Percentiles rank a stretch among this genome's conserved stretches.
phyloP scores from a whole-genome alignment of 345 rosid genomes.

The Psidium friedrichsthalianum region DNA sequence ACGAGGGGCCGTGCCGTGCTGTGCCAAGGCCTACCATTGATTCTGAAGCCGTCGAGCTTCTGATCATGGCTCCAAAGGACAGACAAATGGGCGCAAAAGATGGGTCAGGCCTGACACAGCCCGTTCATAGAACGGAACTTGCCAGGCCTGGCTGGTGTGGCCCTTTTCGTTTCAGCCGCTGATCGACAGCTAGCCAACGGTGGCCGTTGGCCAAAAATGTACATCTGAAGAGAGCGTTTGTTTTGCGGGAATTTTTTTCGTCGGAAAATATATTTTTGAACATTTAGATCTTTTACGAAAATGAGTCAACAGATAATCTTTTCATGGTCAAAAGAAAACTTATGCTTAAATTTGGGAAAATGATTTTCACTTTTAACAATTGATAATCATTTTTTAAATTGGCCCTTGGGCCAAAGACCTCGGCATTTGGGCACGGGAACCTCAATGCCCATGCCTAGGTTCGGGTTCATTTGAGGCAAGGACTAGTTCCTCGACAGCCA shows the following conservation, averaged over 20 bases:
- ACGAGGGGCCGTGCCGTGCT: neutral
- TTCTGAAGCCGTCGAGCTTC: neutral
- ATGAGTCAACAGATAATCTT: neutral
- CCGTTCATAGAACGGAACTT: neutral
- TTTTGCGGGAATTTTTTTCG: neutral
- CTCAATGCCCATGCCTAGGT: neutral
- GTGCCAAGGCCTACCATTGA: neutral
- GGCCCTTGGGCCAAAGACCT: neutral
- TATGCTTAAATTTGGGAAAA: neutral
- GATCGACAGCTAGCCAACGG: no score
- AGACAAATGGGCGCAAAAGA: neutral
- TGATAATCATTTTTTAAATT: neutral
- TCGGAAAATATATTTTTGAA: neutral
- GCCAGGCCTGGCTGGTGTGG: neutral
- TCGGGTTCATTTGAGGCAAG: no score
- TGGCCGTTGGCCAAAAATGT: no score
- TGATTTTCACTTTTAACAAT: neutral
- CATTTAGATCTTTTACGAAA: neutral
- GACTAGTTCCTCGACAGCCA: no score
- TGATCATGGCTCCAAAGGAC: neutral
- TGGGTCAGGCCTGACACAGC: neutral
- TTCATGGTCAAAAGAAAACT: neutral
- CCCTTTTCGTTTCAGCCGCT: neutral
- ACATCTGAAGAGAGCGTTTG: neutral
- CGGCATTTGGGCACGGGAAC: neutral